phyloP scores from a whole-genome alignment of 768 basidiomycete genomes.

The Russula brevipes region DNA sequence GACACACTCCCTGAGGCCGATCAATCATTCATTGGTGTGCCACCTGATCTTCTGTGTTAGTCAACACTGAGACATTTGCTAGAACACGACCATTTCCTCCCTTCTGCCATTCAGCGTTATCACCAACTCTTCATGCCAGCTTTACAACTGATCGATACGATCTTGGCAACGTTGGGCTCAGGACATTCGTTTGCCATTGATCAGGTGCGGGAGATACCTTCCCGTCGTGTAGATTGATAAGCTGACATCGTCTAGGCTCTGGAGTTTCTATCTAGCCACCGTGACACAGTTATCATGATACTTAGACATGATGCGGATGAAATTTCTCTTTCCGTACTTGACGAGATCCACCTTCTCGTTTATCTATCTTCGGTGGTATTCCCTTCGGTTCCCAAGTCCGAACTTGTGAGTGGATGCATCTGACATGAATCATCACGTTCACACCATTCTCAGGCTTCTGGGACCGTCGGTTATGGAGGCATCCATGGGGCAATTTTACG shows the following conservation, averaged over 20 bases:
- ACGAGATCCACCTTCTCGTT: constrained; percentile 77
- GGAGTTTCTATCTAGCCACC: constrained; percentile 76
- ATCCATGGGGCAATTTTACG: constrained; percentile 76
- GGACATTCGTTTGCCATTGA: constrained; percentile 62
- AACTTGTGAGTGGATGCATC: constrained; percentile 53
- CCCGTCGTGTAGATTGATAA: neutral
- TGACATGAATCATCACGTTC: constrained; percentile 4
- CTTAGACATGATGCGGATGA: constrained; percentile 68
- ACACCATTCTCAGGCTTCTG: constrained; percentile 39
- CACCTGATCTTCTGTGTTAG: neutral
- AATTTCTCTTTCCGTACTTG: constrained; percentile 58
- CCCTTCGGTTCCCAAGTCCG: constrained; percentile 66
- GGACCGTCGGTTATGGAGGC: constrained; percentile 76
- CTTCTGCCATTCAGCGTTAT: constrained; percentile 81
- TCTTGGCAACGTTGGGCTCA: constrained; percentile 70
- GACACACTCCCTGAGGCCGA: constrained; percentile 81
- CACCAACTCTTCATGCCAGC: constrained; percentile 88
- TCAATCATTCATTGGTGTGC: constrained; percentile 72
- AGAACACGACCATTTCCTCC: constrained; percentile 86
- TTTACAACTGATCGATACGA: constrained; percentile 71
- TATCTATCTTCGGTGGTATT: constrained; percentile 64
- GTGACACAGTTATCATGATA: constrained; percentile 77
- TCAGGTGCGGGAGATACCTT: constrained; percentile 44
- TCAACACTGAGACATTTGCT: constrained; percentile 6
- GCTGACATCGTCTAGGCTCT: constrained; percentile 46